Evolutionary conservation across 2,329 filamentous ascomycete species (phyloP).

Genomic region (Scorias spongiosa): DNA sequence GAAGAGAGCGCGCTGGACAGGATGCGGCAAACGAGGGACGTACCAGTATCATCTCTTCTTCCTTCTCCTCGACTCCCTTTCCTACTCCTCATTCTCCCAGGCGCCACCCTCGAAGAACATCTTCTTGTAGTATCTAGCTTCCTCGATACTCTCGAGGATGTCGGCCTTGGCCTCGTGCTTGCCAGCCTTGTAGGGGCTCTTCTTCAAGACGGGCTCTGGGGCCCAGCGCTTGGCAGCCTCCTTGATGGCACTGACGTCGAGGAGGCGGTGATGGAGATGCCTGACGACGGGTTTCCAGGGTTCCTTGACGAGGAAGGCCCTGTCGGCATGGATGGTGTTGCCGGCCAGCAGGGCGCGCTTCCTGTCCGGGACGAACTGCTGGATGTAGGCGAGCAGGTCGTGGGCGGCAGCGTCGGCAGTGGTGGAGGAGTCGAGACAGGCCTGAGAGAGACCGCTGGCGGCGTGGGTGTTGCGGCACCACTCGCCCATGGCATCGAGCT

Average conservation of each 20-base stretch:
- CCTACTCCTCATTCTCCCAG: conserved; percentile 5
- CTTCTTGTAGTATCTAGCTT: conserved; percentile 70
- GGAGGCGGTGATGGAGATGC: conserved; percentile 74
- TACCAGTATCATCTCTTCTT: no score
- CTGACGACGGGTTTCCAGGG: conserved; percentile 62
- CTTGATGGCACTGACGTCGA: conserved; percentile 87
- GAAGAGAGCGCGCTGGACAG: no score
- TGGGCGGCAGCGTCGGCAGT: conserved; percentile 58
- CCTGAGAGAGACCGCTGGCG: conserved; percentile 63
- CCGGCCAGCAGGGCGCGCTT: conserved; percentile 65
- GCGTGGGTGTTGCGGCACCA: conserved; percentile 80
- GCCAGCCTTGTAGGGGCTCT: conserved; percentile 56
- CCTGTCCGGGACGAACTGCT: conserved; percentile 50
- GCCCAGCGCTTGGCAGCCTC: conserved; percentile 79
- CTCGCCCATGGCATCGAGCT: conserved; percentile 65
- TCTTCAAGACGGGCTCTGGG: conserved; percentile 40
- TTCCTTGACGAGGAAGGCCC: conserved; percentile 57
- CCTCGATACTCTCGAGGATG: conserved; percentile 87
- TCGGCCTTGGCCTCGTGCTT: conserved; percentile 75
- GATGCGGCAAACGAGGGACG: no score
- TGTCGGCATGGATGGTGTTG: conserved; percentile 85
- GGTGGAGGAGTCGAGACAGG: conserved; percentile 57
- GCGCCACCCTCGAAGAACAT: conserved; percentile 41
- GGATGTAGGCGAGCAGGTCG: conserved; percentile 63
- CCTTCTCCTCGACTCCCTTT: neutral